These are phyloP conservation scores for Gardenia jasminoides DNA, from an alignment of 257 asterid species.

Conservation along the genomic window DNA sequence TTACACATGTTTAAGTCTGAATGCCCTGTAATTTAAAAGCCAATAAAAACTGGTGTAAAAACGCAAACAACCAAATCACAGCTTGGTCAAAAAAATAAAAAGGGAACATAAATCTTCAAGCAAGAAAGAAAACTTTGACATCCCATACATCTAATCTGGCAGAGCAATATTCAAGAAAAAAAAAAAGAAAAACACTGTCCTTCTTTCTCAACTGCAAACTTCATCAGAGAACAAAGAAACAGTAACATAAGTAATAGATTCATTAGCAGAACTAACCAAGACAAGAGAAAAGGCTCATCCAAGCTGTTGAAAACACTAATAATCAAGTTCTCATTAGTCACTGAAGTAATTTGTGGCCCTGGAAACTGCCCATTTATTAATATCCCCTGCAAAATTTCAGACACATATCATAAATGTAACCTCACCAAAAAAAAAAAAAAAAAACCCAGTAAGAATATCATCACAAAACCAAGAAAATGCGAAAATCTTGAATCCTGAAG, in stretches of 20 bases:
- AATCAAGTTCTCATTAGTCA: conserved; percentile 45
- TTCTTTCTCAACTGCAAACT: neutral
- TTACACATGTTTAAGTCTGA: no score
- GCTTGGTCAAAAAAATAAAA: no score
- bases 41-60: neutral
- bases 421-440: no score
- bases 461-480: neutral
- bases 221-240: neutral
- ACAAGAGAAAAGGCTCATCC: conserved; percentile 43
- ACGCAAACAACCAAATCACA: no score
- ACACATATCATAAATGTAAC: neutral
- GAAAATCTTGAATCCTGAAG: neutral
- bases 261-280: conserved; percentile 32
- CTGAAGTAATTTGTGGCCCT: conserved; percentile 41
- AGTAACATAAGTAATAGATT: neutral
- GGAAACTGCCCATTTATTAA: conserved; percentile 54
- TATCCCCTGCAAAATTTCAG: conserved; percentile 37
- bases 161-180: neutral
- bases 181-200: neutral
- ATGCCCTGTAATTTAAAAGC: neutral
- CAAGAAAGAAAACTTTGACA: neutral
- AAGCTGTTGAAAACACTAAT: conserved; percentile 40
- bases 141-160: neutral
- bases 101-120: no score
- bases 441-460: neutral